Evolutionary conservation across 2,329 filamentous ascomycete genomes (phyloP).

Genomic region (Exophiala viscosa): DNA sequence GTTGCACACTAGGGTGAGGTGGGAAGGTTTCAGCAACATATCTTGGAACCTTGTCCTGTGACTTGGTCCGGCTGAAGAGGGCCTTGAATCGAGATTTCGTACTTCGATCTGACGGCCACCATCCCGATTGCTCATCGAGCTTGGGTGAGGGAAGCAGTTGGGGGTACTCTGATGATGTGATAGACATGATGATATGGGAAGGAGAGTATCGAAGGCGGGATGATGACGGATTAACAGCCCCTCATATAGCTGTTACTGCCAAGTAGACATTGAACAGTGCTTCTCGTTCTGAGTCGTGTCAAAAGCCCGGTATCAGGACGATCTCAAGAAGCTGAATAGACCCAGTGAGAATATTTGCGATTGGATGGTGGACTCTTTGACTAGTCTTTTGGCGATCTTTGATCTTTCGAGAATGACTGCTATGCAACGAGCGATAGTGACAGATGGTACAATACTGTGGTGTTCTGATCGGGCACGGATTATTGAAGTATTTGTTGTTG

Average conservation of each 20-base stretch:
- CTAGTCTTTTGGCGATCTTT: neutral
- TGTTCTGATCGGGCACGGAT: neutral
- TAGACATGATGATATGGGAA: slow-evolving; percentile 6
- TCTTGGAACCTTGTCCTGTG: slow-evolving; percentile 11
- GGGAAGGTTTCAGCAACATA: neutral
- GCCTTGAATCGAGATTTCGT: slow-evolving; percentile 21
- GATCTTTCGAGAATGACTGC: neutral
- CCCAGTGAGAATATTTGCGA: neutral
- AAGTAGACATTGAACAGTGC: neutral
- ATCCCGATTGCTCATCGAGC: slow-evolving; percentile 18
- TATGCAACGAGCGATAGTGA: neutral
- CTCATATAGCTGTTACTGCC: neutral
- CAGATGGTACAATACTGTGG: neutral
- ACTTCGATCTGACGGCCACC: slow-evolving; percentile 20
- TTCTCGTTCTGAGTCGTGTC: neutral
- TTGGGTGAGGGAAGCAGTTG: neutral
- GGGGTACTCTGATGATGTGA: neutral
- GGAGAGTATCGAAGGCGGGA: neutral
- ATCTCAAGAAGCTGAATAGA: no score
- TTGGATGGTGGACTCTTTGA: neutral
- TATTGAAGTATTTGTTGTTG: neutral
- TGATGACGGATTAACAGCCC: neutral
- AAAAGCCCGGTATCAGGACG: neutral
- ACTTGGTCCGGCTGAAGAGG: slow-evolving; percentile 18
- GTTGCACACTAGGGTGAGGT: neutral